These are phyloP conservation scores for Tetrapisispora pingtungensis DNA, from an alignment of 805 yeast genomes.

Conservation along the genomic window DNA sequence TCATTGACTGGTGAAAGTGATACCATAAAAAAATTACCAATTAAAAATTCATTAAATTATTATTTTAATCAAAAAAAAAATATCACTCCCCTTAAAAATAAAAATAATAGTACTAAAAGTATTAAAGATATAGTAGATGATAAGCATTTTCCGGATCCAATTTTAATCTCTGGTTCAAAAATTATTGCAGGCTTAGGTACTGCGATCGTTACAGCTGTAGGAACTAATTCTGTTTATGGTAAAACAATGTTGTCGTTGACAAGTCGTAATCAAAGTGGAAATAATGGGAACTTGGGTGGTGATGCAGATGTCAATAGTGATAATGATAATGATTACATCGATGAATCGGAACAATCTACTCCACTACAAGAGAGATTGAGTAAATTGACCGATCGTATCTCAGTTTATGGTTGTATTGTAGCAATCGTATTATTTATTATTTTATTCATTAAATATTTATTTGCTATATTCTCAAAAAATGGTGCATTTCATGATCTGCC, in stretches of 20 bases:
- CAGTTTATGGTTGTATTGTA: conserved; percentile 85
- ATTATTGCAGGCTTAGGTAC: conserved; percentile 77
- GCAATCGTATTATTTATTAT: conserved; percentile 75
- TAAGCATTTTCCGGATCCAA: conserved; percentile 48
- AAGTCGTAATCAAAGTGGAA: too few species aligned
- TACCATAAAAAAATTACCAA: conserved; percentile 61
- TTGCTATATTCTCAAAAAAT: conserved; percentile 37
- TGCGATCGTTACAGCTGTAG: conserved; percentile 84
- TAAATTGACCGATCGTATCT: conserved; percentile 81
- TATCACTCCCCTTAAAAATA: conserved; percentile 2
- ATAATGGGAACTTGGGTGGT: too few species aligned
- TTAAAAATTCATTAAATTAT: conserved; percentile 31
- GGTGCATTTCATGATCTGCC: conserved; percentile 36
- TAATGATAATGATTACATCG: background rate
- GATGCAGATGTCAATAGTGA: background rate
- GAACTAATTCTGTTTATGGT: conserved; percentile 82
- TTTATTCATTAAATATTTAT: conserved; percentile 64
- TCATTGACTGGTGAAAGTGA: conserved; percentile 91
- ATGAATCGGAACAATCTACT: conserved; percentile 60
- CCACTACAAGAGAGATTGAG: conserved; percentile 81
- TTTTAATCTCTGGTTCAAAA: conserved; percentile 85
- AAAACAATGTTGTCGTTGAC: conserved; percentile 70
- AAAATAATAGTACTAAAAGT: conserved; percentile 5
- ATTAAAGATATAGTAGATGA: conserved; percentile 11
- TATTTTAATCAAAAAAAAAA: conserved; percentile 12